These are phyloP conservation scores for Cavenderia fasciculata DNA, from an alignment of 78 protist genomes.

Conservation along the genomic window DNA sequence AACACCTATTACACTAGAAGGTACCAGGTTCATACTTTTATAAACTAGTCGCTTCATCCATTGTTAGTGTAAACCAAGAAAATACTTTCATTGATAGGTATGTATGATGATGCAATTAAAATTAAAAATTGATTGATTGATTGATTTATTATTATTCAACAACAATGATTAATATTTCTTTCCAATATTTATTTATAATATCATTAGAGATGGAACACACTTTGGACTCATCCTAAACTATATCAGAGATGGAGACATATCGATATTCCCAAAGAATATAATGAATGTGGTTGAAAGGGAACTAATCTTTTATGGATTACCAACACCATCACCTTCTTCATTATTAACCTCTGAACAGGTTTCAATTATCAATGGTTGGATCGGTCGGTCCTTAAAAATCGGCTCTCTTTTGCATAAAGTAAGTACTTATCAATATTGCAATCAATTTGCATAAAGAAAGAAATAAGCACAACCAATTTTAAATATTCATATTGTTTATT, in stretches of 20 bases:
- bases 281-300: not conserved
- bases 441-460: not conserved
- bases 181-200: no score
- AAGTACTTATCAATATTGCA: no score
- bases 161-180: no score
- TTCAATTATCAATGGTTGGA: no score
- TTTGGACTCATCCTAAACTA: slow-evolving; percentile 9
- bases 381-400: no score
- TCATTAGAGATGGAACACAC: slow-evolving; percentile 2
- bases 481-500: no score
- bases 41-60: not conserved
- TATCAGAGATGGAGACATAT: slow-evolving; percentile 7
- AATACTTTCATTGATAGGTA: not conserved
- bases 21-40: not conserved
- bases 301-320: no score
- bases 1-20: not conserved
- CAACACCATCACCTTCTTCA: no score
- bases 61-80: not conserved
- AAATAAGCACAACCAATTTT: no score
- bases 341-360: no score
- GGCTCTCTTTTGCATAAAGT: no score
- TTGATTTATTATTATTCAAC: not conserved
- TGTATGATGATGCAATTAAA: not conserved
- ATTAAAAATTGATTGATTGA: not conserved
- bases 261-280: not conserved